These are phyloP conservation scores for Balansia obtecta DNA, from an alignment of 2,329 filamentous ascomycete genomes.

Conservation along the genomic window DNA sequence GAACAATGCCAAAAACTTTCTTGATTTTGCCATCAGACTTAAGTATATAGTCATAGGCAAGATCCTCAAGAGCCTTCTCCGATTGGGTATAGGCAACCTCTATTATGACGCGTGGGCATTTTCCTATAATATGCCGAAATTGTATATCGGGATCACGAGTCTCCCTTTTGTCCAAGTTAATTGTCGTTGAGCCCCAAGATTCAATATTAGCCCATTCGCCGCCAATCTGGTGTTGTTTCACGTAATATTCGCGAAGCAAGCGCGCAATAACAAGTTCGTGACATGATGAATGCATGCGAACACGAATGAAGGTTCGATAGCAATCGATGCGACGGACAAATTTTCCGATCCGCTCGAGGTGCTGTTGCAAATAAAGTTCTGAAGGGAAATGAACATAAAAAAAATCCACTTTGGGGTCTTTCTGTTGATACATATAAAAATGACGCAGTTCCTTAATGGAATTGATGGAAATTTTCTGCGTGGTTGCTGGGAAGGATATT, in stretches of 20 bases:
- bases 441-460: background rate
- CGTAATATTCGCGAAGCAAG: too few relatives aligned
- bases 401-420: background rate
- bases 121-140: background rate
- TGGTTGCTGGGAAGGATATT: background rate
- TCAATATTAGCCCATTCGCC: background rate
- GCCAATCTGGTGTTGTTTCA: background rate
- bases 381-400: background rate
- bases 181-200: background rate
- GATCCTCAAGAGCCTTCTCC: background rate
- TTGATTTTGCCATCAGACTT: constrained; percentile 1
- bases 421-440: background rate
- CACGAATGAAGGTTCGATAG: constrained; percentile 1
- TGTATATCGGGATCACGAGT: constrained; percentile 2
- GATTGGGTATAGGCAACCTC: constrained; percentile 1
- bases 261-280: background rate
- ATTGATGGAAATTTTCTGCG: background rate
- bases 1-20: background rate
- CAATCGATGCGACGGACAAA: constrained; percentile 4
- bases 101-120: background rate
- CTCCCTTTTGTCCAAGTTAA: background rate
- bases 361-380: background rate
- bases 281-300: background rate
- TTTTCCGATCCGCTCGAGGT: background rate
- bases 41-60: constrained; percentile 3